Base-by-base conservation (phyloP, 805 yeast genomes). In the Suhomyces vadensis region DNA sequence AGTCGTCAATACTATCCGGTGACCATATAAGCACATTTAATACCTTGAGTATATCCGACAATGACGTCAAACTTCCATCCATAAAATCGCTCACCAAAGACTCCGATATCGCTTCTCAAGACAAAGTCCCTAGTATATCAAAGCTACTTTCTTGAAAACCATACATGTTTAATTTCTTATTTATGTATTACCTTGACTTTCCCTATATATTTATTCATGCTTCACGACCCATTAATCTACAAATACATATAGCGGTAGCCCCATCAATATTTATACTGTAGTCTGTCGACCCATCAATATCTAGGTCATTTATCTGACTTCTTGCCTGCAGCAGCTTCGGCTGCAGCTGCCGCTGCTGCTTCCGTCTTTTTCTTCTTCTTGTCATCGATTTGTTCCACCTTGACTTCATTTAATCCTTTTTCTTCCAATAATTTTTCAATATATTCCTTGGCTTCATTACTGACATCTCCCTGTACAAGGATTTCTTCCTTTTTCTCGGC, bases 401-500 rank as follows among this genome's bases (percentile, higher is more conserved):
- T 89, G 49, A 91, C 86, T 48, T 85, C 88, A 39, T 80, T 75
- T 52, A 92, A 68, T 0, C 95, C 96, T 67, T 88, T 85, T 55
- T 88, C 94, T 53, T 83, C 81, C 54, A 91, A 73, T 53, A 89
- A 67, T 37, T 77, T 78, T 39, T 75, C 79, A 49, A 91, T 79
- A 55, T 85, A 86, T 5, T 71, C 85, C 60, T 87, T 95, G 22
- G 90, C 94, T 57, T 85, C 96, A 52, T 90, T 97, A 45, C 90
- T 85, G 35, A 91, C 94, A 65, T 92, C 98, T 57, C 98, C 98
- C 70, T 91, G 97, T 47, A 91, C 85, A 46, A 88, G 79, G 44
- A 91, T 81, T 60, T 91, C 98, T 50, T 92, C 97, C 63, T 86
- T 87, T 68, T 91, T 91, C 52, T 91, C 98, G 3, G 82, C 90